Base-by-base conservation (phyloP, 257 asterid species). In the Gardenia jasminoides region DNA sequence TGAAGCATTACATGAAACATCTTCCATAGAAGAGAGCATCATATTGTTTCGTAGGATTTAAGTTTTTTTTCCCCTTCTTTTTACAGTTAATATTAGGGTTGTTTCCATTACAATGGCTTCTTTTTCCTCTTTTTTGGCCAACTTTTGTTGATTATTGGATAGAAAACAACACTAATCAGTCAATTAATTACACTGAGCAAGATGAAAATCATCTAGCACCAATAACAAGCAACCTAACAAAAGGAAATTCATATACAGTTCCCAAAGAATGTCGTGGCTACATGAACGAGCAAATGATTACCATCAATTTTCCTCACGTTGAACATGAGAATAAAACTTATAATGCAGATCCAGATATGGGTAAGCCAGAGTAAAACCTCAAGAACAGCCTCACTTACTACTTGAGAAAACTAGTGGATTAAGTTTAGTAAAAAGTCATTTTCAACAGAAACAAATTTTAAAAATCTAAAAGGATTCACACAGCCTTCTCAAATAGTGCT, bases 401-500 rank as follows among this genome's bases (percentile, higher is more conserved):
- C 65, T 10, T 77, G 28, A 26, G n/a, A n/a, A n/a, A 16, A 17
- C 61, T 31, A 26, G 46, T 3, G 67, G 13, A 28, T 24, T 24
- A 77, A 15, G 17, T 50, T 50, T 5, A 9, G 28, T 30, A 26
- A 30, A 62, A 64, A 15, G 56, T 9, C 19, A 46, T 19, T 76
- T 10, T 28, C 3, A 43, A 43, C 20, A 43, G 19, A 39, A 64
- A 75, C 50, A 46, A 4, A 1, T 46, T 15, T 20, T 59, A 48
- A 46, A 33, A 9, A 3, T 24, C 26, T 26, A 46, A 16, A n/a
- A 3, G 19, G 30, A 71, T 20, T 46, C 48, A 28, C 24, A 12
- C 43, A 31, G 54, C 72, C 64, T 26, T 68, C 58, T 36, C 30
- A 36, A 68, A 13, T 64, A 56, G 68, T 65, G 74, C 88, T 80